These are phyloP conservation scores for Gossypium raimondii DNA, from an alignment of 345 rosid genomes.

Conservation along the genomic window DNA sequence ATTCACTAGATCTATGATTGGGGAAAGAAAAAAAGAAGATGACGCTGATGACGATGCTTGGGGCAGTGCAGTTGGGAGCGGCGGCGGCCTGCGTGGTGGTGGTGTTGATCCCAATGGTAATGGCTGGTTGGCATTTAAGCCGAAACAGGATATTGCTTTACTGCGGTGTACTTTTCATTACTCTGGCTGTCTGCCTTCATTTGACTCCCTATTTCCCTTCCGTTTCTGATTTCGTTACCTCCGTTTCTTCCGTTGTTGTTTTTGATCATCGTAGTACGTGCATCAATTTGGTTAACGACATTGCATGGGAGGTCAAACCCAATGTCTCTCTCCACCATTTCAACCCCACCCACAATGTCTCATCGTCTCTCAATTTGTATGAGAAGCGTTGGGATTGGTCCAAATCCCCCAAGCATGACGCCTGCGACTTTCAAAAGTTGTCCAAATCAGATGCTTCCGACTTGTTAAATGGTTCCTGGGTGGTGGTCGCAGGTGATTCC, in stretches of 20 bases:
- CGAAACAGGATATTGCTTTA: not conserved
- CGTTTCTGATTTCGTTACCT: not conserved
- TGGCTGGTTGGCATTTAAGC: not conserved
- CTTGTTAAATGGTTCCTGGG: not conserved
- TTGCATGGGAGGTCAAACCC: not conserved
- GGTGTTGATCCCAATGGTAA: not conserved
- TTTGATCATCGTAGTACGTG: not conserved
- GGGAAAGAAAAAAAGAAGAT: not conserved
- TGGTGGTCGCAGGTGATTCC: not conserved
- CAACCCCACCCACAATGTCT: not conserved
- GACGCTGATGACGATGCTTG: not conserved
- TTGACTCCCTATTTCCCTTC: not conserved
- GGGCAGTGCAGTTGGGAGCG: not conserved
- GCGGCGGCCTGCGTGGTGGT: not conserved
- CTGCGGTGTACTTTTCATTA: not conserved
- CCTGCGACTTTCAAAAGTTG: not conserved
- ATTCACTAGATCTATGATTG: slow-evolving; percentile 2
- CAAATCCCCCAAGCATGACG: not conserved
- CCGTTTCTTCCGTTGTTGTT: not conserved
- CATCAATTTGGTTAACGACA: not conserved
- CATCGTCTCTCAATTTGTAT: slow-evolving; percentile 33
- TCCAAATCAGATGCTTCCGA: not conserved
- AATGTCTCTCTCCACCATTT: not conserved
- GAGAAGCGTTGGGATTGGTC: slow-evolving; percentile 28
- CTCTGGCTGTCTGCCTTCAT: not conserved